phyloP scores from a whole-genome alignment of 2,329 filamentous ascomycete genomes.

The Moelleriella libera region DNA sequence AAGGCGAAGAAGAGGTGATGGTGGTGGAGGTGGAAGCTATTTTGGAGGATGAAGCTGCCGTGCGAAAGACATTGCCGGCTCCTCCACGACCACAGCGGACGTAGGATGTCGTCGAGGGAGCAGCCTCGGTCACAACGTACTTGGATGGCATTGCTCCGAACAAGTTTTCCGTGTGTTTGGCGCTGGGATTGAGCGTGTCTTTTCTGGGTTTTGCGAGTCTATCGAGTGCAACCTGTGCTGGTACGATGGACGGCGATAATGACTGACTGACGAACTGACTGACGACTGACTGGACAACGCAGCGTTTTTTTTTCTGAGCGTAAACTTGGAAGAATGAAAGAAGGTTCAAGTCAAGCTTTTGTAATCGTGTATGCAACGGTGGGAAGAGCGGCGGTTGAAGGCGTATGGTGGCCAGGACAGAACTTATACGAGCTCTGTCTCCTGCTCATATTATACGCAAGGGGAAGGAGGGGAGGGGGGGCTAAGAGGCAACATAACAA shows the following conservation, averaged over 20 bases:
- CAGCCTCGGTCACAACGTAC: conserved; percentile 18
- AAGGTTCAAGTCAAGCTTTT: no score
- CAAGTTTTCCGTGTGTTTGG: background rate
- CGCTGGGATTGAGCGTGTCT: no score
- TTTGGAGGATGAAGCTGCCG: conserved; percentile 22
- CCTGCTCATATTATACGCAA: no score
- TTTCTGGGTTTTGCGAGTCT: no score
- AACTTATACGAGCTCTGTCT: background rate
- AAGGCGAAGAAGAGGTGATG: conserved; percentile 14
- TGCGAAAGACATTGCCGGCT: conserved; percentile 39
- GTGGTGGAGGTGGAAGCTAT: conserved; percentile 22
- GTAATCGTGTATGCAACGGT: background rate
- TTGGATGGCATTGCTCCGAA: conserved; percentile 6
- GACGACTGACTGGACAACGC: no score
- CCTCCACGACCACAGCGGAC: conserved; percentile 41
- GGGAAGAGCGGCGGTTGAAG: no score
- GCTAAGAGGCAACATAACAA: background rate
- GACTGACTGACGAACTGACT: no score
- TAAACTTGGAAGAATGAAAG: no score
- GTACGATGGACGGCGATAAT: no score
- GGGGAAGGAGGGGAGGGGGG: background rate
- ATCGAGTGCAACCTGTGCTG: no score
- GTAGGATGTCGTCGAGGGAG: conserved; percentile 17
- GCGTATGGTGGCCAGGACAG: background rate
- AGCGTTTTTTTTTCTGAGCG: no score